Base-by-base conservation (phyloP, 148 eudicot species). In the Spergularia bocconei region DNA sequence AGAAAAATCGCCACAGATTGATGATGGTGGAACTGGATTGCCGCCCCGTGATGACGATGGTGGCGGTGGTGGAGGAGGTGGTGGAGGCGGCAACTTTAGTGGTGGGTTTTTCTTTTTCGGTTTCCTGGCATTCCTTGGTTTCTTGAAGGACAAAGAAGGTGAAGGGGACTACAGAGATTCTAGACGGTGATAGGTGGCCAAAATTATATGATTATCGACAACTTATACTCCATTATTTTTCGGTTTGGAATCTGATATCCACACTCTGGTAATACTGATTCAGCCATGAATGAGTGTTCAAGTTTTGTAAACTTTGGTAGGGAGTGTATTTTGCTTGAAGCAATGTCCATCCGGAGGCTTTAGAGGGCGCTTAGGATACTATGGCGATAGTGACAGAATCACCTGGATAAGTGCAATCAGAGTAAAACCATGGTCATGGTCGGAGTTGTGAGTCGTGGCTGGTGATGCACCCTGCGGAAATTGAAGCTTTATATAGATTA, bases 11-110 rank as follows among this genome's bases (percentile, higher is more conserved):
- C 84, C 84, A 56, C 72, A 44, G 51, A 75, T 82, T 74, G 84
- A 82, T 65, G 84, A 82, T 59, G 84, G 84, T 54, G 84, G 84
- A 56, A 74, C 76, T 20, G 84, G 84, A 25, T 71, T 82, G 44
- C 84, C 84, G 5, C 84, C 84, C 33, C 75, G 84, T 63, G 84
- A 81, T 63, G 84, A 78, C 50, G 84, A 64, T 15, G 81, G 81
- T 29, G 84, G 77, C 8, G 84, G 84, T 0, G 84, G 84, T 0
- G 84, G 84, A 0, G 84, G 80, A n/a, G 84, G 81, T 48, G 84
- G 81, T 56, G 84, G 84, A 36, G 84, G 84, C 15, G 84, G 81
- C 15, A 75, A 75, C 36, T 82, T 70, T 59, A 69, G 74, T 39
- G 84, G 81, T 4, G 84, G 84, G 16, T 77, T 56, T 65, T 68